These are phyloP conservation scores for Neurospora sp. DNA, from an alignment of 495 filamentous ascomycete genomes.

Conservation along the genomic window DNA sequence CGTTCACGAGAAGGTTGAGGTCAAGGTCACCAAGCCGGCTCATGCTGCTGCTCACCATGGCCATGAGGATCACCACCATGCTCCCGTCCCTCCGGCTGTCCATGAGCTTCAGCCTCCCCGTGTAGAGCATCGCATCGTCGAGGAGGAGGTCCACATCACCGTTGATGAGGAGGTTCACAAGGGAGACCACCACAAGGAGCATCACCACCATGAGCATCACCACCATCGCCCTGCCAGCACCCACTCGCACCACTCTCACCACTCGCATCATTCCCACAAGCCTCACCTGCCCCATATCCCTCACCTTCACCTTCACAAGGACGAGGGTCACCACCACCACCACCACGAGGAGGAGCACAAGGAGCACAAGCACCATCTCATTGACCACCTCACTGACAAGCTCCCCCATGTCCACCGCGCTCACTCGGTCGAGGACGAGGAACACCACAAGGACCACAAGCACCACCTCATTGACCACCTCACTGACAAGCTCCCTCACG, in stretches of 20 bases:
- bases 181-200: not conserved
- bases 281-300: conserved; percentile 2
- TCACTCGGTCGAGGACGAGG: conserved; percentile 21
- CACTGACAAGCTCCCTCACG: not conserved
- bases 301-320: conserved; percentile 2
- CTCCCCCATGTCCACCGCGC: not conserved
- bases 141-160: conserved; percentile 73
- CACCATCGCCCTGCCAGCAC: conserved; percentile 52
- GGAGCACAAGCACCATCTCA: not conserved
- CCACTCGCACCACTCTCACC: conserved; percentile 15
- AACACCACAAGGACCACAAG: conserved; percentile 35
- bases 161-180: conserved; percentile 45
- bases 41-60: conserved; percentile 26
- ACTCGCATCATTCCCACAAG: conserved; percentile 39
- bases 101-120: conserved; percentile 52
- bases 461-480: not conserved
- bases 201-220: conserved; percentile 28
- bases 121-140: conserved; percentile 55
- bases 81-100: conserved; percentile 19
- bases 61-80: conserved; percentile 74
- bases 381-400: not conserved
- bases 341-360: conserved; percentile 41
- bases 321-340: conserved; percentile 34
- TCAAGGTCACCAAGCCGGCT: conserved; percentile 67
- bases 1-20: conserved; percentile 72